These are phyloP conservation scores for Saccharomycopsis sp. DNA, from an alignment of 805 yeast species.

Conservation along the genomic window DNA sequence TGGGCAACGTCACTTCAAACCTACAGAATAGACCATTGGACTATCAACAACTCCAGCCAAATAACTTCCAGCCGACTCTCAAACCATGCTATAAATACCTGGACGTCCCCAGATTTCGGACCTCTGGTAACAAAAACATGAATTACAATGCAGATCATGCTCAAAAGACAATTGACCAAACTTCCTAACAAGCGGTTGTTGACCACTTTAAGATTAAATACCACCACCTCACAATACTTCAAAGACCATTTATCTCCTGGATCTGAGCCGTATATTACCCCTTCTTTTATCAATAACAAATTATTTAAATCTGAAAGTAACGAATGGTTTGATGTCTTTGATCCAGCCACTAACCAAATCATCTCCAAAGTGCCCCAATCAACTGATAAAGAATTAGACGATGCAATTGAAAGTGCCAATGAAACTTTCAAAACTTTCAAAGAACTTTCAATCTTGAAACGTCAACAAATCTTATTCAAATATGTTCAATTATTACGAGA, in stretches of 20 bases:
- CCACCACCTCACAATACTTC: conserved; percentile 4
- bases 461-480: conserved; percentile 59
- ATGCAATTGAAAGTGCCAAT: conserved; percentile 56
- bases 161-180: too few species aligned
- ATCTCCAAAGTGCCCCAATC: conserved; percentile 65
- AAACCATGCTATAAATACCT: neutral
- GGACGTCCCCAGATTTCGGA: neutral
- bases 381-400: conserved; percentile 52
- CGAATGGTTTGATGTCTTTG: conserved; percentile 60
- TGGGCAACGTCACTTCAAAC: too few species aligned
- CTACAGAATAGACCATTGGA: neutral
- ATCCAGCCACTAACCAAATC: conserved; percentile 63
- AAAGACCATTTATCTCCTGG: neutral
- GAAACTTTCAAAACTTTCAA: conserved; percentile 52
- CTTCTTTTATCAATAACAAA: conserved; percentile 37
- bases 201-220: neutral
- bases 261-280: conserved; percentile 39
- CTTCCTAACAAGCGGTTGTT: neutral
- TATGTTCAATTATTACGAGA: conserved; percentile 52
- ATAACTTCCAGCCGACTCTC: neutral
- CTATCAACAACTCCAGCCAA: neutral
- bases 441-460: conserved; percentile 33
- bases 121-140: neutral
- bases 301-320: conserved; percentile 37
- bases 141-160: neutral